phyloP scores from a whole-genome alignment of 75 land plant species.

The Cupressus sempervirens region DNA sequence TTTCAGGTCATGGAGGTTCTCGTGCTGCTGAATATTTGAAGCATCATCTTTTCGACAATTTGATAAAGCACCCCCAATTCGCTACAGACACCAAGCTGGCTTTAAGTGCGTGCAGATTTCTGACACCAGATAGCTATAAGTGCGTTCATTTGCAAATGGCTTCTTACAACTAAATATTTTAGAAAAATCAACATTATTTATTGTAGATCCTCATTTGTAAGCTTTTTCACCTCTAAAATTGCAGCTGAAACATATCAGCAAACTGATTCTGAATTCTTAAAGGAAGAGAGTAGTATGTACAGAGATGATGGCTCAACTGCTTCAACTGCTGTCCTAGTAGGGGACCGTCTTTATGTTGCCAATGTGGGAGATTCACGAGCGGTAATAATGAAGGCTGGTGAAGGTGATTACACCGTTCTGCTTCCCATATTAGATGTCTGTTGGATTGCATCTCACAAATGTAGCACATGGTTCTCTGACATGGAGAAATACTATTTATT shows the following conservation, averaged over 20 bases:
- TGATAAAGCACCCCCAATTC: conserved; percentile 81
- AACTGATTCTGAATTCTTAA: conserved; percentile 76
- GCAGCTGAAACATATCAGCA: conserved; percentile 83
- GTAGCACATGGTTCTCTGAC: not conserved
- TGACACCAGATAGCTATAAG: conserved; percentile 17
- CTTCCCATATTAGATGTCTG: not conserved
- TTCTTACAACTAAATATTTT: conserved; percentile 8
- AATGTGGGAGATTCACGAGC: conserved; percentile 94
- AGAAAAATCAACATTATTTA: not conserved
- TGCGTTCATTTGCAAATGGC: conserved; percentile 14
- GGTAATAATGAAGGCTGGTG: conserved; percentile 75
- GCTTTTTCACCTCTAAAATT: not conserved
- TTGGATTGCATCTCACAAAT: not conserved
- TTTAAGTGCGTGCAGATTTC: conserved; percentile 50
- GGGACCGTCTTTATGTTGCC: conserved; percentile 81
- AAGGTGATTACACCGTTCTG: conserved; percentile 42
- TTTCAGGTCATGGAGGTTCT: conserved; percentile 84
- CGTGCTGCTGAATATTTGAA: conserved; percentile 91
- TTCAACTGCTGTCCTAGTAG: conserved; percentile 85
- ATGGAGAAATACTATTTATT: not conserved
- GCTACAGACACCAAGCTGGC: conserved; percentile 71
- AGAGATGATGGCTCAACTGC: conserved; percentile 96
- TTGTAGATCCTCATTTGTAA: not conserved
- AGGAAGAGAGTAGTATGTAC: conserved; percentile 53
- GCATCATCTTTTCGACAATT: conserved; percentile 81